These are phyloP conservation scores for Ophiosphaerella narmari DNA, from an alignment of 2,329 filamentous ascomycete genomes.

Conservation along the genomic window DNA sequence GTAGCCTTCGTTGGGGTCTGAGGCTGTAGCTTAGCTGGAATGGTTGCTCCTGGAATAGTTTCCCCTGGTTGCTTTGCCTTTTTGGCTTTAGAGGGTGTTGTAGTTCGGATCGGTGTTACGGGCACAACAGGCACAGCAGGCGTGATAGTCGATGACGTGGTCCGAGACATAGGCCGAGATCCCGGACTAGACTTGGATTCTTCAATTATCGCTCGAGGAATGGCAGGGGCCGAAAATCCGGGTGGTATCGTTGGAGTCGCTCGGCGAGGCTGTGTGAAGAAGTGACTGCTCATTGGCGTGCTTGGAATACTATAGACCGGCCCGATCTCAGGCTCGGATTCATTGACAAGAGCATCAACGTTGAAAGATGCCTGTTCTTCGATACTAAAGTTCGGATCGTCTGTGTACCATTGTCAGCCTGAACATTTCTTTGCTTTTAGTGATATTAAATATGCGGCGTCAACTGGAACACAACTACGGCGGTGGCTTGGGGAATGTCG, in stretches of 20 bases:
- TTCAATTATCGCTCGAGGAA: conserved; percentile 27
- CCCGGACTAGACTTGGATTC: conserved; percentile 23
- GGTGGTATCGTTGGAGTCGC: conserved; percentile 54
- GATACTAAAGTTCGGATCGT: conserved; percentile 63
- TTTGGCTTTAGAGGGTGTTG: conserved; percentile 37
- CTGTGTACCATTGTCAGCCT: conserved; percentile 56
- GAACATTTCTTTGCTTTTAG: conserved; percentile 1
- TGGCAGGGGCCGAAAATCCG: conserved; percentile 45
- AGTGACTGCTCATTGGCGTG: conserved; percentile 26
- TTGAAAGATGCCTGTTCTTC: conserved; percentile 65
- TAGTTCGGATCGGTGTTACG: conserved; percentile 40
- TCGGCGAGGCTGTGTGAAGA: conserved; percentile 45
- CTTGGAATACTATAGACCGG: conserved; percentile 35
- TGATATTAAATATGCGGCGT: neutral
- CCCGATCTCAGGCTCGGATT: conserved; percentile 46
- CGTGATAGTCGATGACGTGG: conserved; percentile 34
- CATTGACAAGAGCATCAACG: conserved; percentile 72
- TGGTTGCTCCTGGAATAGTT: conserved; percentile 1
- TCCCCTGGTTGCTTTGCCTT: conserved; percentile 24
- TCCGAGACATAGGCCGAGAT: conserved; percentile 34
- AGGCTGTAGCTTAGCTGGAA: conserved; percentile 10
- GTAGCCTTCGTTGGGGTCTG: conserved; percentile 27
- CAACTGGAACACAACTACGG: conserved; percentile 17
- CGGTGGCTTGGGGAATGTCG: conserved; percentile 19
- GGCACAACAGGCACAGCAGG: conserved; percentile 50